Evolutionary conservation across 148 eudicot genomes (phyloP).

Genomic region (Vaccinium corymbosum): DNA sequence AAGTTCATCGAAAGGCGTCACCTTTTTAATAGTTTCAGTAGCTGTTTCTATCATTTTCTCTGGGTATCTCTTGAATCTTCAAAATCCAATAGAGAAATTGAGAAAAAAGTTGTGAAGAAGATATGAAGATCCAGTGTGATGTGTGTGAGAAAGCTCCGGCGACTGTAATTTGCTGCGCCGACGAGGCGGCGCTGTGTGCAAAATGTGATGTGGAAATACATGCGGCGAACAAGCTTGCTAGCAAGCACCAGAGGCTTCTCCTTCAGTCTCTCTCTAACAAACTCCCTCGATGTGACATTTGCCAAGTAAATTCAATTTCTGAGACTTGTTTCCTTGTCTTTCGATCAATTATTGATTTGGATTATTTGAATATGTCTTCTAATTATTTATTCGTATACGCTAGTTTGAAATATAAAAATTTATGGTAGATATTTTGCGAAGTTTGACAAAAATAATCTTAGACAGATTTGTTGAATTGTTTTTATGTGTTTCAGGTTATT

Average conservation of each 20-base stretch:
- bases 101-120: neutral
- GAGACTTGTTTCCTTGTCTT: neutral
- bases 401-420: neutral
- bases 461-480: neutral
- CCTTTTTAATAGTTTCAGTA: neutral
- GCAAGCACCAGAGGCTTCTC: conserved; percentile 90
- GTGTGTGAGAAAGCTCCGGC: conserved; percentile 73
- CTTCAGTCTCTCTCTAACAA: conserved; percentile 67
- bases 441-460: neutral
- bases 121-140: conserved; percentile 67
- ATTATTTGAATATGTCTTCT: too few relatives aligned
- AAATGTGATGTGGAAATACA: conserved; percentile 87
- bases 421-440: neutral
- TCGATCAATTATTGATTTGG: neutral
- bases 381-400: too few relatives aligned
- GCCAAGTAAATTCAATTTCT: conserved; percentile 52
- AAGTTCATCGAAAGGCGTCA: neutral
- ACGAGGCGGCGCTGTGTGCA: conserved; percentile 90
- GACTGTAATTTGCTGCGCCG: conserved; percentile 91
- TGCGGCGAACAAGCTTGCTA: conserved; percentile 97
- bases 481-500: neutral
- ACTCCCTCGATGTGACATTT: conserved; percentile 91
- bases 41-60: neutral
- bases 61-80: too few relatives aligned
- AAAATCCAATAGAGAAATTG: neutral